Conservation (phyloP, 2,329 filamentous ascomycete species). For the Chrysoporthe puriensis region DNA sequence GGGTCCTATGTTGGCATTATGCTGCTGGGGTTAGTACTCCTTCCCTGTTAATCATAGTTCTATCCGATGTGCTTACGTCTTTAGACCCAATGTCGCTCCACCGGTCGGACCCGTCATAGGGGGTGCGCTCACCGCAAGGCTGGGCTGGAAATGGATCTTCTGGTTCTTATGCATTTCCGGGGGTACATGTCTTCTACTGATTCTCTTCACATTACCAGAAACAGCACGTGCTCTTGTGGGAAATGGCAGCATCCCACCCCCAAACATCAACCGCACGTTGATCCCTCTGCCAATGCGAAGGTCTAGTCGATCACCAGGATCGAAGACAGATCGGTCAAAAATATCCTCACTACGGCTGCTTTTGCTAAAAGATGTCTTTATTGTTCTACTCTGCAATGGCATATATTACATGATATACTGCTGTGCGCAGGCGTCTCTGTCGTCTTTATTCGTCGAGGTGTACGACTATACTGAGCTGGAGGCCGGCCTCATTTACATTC, state of each 20-base stretch:
- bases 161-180: slow-evolving; percentile 50
- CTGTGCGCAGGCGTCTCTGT: slow-evolving; percentile 32
- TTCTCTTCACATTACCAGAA: slow-evolving; percentile 46
- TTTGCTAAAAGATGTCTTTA: slow-evolving; percentile 11
- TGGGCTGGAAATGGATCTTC: slow-evolving; percentile 53
- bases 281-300: background rate
- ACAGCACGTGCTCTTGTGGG: slow-evolving; percentile 25
- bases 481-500: slow-evolving; percentile 32
- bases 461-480: slow-evolving; percentile 32
- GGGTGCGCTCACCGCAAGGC: slow-evolving; percentile 48
- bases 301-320: background rate
- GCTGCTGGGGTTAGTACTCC: slow-evolving; percentile 30
- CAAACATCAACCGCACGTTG: slow-evolving; percentile 4
- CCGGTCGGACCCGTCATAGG: slow-evolving; percentile 49
- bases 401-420: slow-evolving; percentile 33
- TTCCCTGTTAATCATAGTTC: background rate
- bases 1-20: slow-evolving; percentile 54
- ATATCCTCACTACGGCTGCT: slow-evolving; percentile 23
- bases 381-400: slow-evolving; percentile 31
- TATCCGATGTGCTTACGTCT: no score
- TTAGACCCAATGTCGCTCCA: slow-evolving; percentile 40
- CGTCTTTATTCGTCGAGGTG: slow-evolving; percentile 31
- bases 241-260: slow-evolving; percentile 1
- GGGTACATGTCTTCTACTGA: slow-evolving; percentile 39
- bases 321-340: background rate